Conservation (phyloP, 2,329 filamentous ascomycete species). For the Botrytis fabae region DNA sequence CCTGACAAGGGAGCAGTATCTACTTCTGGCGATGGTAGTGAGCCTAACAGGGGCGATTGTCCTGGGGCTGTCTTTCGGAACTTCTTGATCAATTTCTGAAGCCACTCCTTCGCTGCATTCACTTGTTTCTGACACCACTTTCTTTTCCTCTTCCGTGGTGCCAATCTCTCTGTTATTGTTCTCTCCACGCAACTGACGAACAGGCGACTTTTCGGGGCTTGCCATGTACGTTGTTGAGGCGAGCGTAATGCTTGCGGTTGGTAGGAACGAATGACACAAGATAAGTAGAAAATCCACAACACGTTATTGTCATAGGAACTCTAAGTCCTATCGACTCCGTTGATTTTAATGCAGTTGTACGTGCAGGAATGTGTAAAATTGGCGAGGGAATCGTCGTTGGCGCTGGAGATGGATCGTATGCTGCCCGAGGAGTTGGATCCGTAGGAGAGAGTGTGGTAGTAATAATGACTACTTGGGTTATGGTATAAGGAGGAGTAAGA, state of each 20-base stretch:
- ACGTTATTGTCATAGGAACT: background rate
- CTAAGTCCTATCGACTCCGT: background rate
- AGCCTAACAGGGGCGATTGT: background rate
- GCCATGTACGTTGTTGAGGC: background rate
- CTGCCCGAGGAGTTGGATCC: background rate
- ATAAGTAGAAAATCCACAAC: background rate
- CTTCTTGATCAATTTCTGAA: background rate
- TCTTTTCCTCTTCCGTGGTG: background rate
- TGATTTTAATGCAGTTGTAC: background rate
- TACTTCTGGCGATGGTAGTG: background rate
- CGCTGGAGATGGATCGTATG: background rate
- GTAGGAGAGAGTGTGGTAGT: background rate
- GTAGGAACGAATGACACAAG: fast-evolving
- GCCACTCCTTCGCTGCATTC: background rate
- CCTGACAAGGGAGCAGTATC: too few relatives aligned
- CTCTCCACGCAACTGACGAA: background rate
- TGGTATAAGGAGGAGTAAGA: too few relatives aligned
- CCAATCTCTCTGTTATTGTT: background rate
- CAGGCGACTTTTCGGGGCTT: background rate
- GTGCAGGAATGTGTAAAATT: background rate
- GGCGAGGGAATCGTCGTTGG: background rate
- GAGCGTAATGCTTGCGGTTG: background rate
- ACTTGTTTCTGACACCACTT: background rate
- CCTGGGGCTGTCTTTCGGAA: background rate
- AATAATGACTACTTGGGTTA: background rate